Conservation (phyloP, 2,329 filamentous ascomycete species). For the Sporothrix humicola region DNA sequence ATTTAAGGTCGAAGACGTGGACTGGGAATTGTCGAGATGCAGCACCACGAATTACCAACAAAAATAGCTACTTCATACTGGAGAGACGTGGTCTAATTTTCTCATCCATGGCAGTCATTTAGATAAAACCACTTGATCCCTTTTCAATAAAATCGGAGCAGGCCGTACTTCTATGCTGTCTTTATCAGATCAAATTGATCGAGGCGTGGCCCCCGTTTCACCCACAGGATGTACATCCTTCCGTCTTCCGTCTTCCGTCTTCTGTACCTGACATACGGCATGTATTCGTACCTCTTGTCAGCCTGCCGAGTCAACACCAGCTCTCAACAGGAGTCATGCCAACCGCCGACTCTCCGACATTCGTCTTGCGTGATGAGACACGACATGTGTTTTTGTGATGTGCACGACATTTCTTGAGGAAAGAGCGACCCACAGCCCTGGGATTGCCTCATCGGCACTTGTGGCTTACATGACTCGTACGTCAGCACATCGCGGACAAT, state of each 20-base stretch:
- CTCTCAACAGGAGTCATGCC: not conserved
- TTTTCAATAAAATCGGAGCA: too few relatives aligned
- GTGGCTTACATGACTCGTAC: slow-evolving; percentile 1
- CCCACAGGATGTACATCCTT: not conserved
- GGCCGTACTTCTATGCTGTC: not conserved
- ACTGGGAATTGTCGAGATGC: too few relatives aligned
- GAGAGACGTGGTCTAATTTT: too few relatives aligned
- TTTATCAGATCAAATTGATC: not conserved
- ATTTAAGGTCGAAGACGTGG: too few relatives aligned
- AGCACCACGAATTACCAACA: too few relatives aligned
- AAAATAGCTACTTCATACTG: too few relatives aligned
- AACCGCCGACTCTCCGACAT: not conserved
- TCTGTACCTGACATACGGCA: not conserved
- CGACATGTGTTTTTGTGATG: not conserved
- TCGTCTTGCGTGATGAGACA: not conserved
- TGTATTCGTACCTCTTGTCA: not conserved
- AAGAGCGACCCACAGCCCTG: not conserved
- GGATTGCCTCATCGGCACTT: not conserved
- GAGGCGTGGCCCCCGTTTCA: not conserved
- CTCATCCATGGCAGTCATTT: too few relatives aligned
- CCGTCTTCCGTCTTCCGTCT: not conserved
- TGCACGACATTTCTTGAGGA: not conserved
- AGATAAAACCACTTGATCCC: too few relatives aligned
- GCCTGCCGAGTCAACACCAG: not conserved
- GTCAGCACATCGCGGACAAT: not conserved